These are phyloP conservation scores for Pseudogymnoascus sp. DNA, from an alignment of 2,329 filamentous ascomycete genomes.

Conservation along the genomic window DNA sequence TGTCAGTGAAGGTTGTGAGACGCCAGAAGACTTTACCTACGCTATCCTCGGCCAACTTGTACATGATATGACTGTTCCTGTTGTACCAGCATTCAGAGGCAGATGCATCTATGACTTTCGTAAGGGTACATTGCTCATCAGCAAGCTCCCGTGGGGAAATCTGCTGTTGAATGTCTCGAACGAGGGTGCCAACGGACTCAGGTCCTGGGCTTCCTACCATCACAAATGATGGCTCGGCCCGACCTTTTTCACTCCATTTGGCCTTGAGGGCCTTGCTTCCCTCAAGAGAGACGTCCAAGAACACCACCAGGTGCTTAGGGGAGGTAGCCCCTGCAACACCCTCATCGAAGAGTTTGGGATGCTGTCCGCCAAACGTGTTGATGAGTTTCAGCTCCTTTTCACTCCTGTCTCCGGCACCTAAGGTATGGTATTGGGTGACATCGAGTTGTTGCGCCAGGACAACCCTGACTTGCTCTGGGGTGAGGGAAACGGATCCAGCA, in stretches of 20 bases:
- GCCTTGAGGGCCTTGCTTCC: not conserved
- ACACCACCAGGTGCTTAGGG: not conserved
- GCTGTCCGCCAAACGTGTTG: conserved; percentile 50
- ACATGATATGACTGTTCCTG: not conserved
- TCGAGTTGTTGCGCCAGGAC: conserved; percentile 51
- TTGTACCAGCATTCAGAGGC: not conserved
- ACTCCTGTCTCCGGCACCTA: conserved; percentile 28
- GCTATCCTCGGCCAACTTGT: not conserved
- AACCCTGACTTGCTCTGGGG: conserved; percentile 39
- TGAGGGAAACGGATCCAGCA: conserved; percentile 36
- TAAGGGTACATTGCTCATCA: not conserved
- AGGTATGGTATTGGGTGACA: conserved; percentile 37
- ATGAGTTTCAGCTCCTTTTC: conserved; percentile 44
- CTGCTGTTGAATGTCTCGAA: not conserved
- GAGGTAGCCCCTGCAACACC: not conserved
- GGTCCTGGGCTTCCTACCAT: not conserved
- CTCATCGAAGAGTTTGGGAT: conserved; percentile 43
- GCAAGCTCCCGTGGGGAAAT: not conserved
- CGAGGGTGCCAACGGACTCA: not conserved
- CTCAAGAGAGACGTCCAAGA: conserved; percentile 2
- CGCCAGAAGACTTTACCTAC: not conserved
- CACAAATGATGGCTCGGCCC: not conserved
- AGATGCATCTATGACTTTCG: not conserved
- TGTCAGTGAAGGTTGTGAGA: not conserved
- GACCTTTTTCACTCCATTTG: not conserved